Base-by-base conservation (phyloP, 1,139 yeast species). In the Debaryomyces psychrophilus region DNA sequence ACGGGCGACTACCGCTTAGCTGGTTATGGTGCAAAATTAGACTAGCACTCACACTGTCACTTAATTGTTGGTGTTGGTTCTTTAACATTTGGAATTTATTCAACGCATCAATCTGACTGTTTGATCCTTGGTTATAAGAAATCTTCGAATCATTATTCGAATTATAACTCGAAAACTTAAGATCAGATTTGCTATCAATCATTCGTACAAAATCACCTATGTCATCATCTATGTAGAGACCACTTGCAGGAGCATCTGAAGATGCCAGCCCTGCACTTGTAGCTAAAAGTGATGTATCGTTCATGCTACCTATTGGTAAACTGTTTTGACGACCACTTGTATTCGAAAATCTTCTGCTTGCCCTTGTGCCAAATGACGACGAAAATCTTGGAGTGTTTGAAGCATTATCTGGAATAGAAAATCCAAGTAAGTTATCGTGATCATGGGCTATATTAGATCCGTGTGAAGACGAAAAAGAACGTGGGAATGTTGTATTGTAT, bases 181-280 rank as follows among this genome's bases (percentile, higher is more conserved):
- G 62, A 50, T 80, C 85, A 2, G 76, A 72, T 52, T 78, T 81
- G 43, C 86, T 82, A 54, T 93, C 97, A 42, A 92, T 80, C 81
- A 90, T 75, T 52, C 83, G 78, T 44, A 92, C 88, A 69, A 92
- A 92, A 45, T 86, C 90, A 47, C 87, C 81, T 23, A 90, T 73
- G 55, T 87, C 96, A 48, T 87, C 90, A 53, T 85, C 90, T 22
- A 68, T 65, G 51, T 73, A 71, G 8, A 73, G 55, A 3, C 79
- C 78, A 52, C 76, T 71, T 34, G 68, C 56, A 5, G 78, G 76
- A 1, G 69, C 65, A 20, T 63, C 70, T 1, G 69, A 62, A n/a
- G 68, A 58, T 8, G 58, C 55, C 75, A 70, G 76, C 1, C 71
- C 76, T 6, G 68, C 61, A 45, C 73, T 67, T 4, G 73, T 64